Evolutionary conservation across 768 basidiomycete species (phyloP).

Genomic region (Rhodocollybia butyracea): DNA sequence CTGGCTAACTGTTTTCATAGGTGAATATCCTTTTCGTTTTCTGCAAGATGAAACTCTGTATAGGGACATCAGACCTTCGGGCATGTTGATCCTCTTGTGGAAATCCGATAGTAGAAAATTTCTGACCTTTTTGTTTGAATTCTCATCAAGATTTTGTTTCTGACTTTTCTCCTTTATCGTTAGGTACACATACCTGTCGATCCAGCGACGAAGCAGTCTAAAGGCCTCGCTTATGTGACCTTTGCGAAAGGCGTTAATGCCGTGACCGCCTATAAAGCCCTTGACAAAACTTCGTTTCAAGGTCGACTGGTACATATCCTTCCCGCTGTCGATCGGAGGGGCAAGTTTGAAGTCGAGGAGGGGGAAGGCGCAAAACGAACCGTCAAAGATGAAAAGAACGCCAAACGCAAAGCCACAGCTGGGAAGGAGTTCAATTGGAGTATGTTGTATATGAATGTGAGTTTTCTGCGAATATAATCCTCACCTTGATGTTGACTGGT

Average conservation of each 20-base stretch:
- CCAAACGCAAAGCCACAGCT: slow-evolving; percentile 62
- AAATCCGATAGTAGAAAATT: slow-evolving; percentile 61
- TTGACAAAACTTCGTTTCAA: slow-evolving; percentile 87
- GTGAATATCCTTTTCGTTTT: slow-evolving; percentile 21
- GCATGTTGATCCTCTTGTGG: slow-evolving; percentile 41
- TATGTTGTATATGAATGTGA: slow-evolving; percentile 96
- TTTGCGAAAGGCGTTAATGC: slow-evolving; percentile 39
- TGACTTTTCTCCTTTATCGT: slow-evolving; percentile 7
- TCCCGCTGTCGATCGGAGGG: slow-evolving; percentile 70
- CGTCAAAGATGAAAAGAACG: slow-evolving; percentile 58
- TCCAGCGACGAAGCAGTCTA: slow-evolving; percentile 38
- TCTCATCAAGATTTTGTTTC: slow-evolving; percentile 5
- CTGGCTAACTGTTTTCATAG: slow-evolving; percentile 15
- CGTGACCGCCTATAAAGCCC: slow-evolving; percentile 66
- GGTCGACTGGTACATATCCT: slow-evolving; percentile 90
- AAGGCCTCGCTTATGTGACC: slow-evolving; percentile 52
- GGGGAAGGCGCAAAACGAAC: slow-evolving; percentile 42
- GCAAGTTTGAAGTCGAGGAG: slow-evolving; percentile 41
- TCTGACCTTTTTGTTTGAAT: slow-evolving; percentile 36
- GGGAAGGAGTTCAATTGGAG: slow-evolving; percentile 90
- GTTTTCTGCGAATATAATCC: slow-evolving; percentile 29
- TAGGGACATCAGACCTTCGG: slow-evolving; percentile 36
- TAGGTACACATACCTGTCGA: slow-evolving; percentile 53
- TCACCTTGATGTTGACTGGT: slow-evolving; percentile 18
- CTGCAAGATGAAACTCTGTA: slow-evolving; percentile 28